Evolutionary conservation across 345 rosid genomes (phyloP).

Genomic region (Lumnitzera racemosa): DNA sequence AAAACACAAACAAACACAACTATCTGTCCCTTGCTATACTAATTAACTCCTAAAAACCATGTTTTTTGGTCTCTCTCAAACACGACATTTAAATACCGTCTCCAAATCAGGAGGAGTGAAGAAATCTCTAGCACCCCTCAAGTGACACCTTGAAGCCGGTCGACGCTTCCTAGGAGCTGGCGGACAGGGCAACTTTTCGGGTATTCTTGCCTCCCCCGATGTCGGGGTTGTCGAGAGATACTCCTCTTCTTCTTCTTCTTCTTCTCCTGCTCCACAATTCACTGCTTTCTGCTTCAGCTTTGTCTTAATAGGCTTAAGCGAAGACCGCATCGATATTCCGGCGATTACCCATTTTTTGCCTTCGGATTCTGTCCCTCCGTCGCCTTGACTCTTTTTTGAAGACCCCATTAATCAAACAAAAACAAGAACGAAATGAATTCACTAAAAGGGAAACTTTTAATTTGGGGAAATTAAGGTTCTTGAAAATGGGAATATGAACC

Average conservation of each 20-base stretch:
- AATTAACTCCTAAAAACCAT: background rate
- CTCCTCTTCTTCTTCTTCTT: slow-evolving; percentile 5
- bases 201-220: slow-evolving; percentile 23
- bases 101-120: slow-evolving; percentile 44
- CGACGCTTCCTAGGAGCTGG: slow-evolving; percentile 40
- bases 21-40: background rate
- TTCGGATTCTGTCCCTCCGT: slow-evolving; percentile 1
- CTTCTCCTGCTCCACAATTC: slow-evolving; percentile 2
- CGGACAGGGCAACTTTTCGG: slow-evolving; percentile 23
- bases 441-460: background rate
- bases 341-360: slow-evolving; percentile 17
- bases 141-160: slow-evolving; percentile 20
- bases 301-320: slow-evolving; percentile 29
- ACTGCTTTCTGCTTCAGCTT: slow-evolving; percentile 11
- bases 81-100: slow-evolving; percentile 24
- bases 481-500: too few species aligned
- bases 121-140: slow-evolving; percentile 26
- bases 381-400: slow-evolving; percentile 18
- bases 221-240: slow-evolving; percentile 30
- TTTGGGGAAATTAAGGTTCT: too few species aligned
- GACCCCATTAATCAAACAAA: slow-evolving; percentile 8
- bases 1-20: background rate
- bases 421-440: background rate
- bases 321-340: slow-evolving; percentile 13
- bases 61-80: slow-evolving; percentile 11